Percentiles rank a stretch among this genome's conserved stretches.
Evolutionary conservation across 257 asterid species (phyloP).

Genomic region (Nemophila menziesii): DNA sequence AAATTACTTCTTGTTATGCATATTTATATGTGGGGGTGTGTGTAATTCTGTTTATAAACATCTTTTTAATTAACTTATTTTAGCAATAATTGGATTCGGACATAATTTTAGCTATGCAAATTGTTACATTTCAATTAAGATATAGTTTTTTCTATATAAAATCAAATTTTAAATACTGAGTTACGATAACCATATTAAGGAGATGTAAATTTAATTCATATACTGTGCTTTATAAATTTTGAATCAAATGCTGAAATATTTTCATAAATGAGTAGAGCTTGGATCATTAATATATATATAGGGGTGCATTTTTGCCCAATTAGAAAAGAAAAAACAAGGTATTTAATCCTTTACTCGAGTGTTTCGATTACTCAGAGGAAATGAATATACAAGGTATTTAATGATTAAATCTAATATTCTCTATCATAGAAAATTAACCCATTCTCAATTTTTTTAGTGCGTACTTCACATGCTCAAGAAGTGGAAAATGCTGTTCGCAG

Average conservation of each 20-base stretch:
- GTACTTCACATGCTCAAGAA: constrained; percentile 28
- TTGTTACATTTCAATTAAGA: not conserved
- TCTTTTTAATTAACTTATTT: not conserved
- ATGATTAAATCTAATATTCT: constrained; percentile 9
- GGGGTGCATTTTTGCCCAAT: too few species aligned
- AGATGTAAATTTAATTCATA: too few species aligned
- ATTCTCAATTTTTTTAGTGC: too few species aligned
- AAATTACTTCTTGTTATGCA: not conserved
- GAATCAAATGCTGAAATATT: not conserved
- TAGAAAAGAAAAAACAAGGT: constrained; percentile 12
- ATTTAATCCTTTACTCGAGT: constrained; percentile 79
- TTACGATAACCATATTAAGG: too few species aligned
- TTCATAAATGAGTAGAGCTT: not conserved
- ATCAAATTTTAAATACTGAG: not conserved
- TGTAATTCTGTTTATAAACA: too few species aligned
- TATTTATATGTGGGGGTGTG: not conserved
- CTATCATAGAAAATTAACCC: too few species aligned
- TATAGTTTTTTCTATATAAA: too few species aligned
- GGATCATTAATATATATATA: too few species aligned
- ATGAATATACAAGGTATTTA: constrained; percentile 53
- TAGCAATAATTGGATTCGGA: not conserved
- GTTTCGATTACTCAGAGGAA: constrained; percentile 44
- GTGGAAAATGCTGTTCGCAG: constrained; percentile 45
- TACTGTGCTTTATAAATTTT: not conserved
- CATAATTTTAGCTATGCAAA: not conserved